Percentiles rank a stretch among this genome's conserved stretches.
These are phyloP conservation scores for Pulveroboletus sp. DNA, from an alignment of 768 basidiomycete species.

Conservation along the genomic window DNA sequence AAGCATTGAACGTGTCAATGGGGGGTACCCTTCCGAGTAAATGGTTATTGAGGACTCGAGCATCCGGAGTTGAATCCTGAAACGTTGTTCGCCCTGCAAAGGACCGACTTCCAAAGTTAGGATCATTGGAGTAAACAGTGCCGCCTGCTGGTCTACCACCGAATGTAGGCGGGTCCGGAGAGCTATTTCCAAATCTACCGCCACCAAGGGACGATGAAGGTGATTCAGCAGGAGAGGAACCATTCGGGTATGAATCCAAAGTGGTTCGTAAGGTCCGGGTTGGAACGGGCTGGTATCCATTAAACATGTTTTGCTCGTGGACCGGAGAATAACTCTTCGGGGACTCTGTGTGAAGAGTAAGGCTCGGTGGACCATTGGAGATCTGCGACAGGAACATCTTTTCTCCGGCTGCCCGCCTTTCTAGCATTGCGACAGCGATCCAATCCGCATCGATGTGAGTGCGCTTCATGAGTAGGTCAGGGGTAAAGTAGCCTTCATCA, in stretches of 20 bases:
- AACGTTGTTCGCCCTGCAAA: slow-evolving; percentile 36
- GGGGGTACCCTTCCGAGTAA: slow-evolving; percentile 30
- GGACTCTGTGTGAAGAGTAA: slow-evolving; percentile 47
- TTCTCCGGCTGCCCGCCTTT: slow-evolving; percentile 46
- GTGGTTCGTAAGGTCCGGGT: slow-evolving; percentile 57
- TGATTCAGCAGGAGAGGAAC: slow-evolving; percentile 60
- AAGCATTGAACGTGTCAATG: slow-evolving; percentile 39
- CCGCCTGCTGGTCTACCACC: slow-evolving; percentile 42
- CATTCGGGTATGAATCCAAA: slow-evolving; percentile 56
- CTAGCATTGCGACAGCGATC: slow-evolving; percentile 59
- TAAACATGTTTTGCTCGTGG: slow-evolving; percentile 39
- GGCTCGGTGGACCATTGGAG: slow-evolving; percentile 48
- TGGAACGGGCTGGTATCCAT: slow-evolving; percentile 64
- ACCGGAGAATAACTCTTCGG: slow-evolving; percentile 41
- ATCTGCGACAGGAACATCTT: slow-evolving; percentile 63
- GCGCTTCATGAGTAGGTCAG: slow-evolving; percentile 81
- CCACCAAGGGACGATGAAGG: slow-evolving; percentile 69
- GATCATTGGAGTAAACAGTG: slow-evolving; percentile 37
- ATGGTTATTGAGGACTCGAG: slow-evolving; percentile 34
- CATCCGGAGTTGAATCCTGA: slow-evolving; percentile 40
- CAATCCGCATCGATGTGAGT: slow-evolving; percentile 65
- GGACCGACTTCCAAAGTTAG: slow-evolving; percentile 33
- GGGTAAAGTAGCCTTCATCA: slow-evolving; percentile 82
- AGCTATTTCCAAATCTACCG: slow-evolving; percentile 58
- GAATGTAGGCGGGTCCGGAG: slow-evolving; percentile 64